Percentiles rank a stretch among this genome's conserved stretches.
These are phyloP conservation scores for Daedaleopsis nitida DNA, from an alignment of 768 basidiomycete genomes.

Conservation along the genomic window DNA sequence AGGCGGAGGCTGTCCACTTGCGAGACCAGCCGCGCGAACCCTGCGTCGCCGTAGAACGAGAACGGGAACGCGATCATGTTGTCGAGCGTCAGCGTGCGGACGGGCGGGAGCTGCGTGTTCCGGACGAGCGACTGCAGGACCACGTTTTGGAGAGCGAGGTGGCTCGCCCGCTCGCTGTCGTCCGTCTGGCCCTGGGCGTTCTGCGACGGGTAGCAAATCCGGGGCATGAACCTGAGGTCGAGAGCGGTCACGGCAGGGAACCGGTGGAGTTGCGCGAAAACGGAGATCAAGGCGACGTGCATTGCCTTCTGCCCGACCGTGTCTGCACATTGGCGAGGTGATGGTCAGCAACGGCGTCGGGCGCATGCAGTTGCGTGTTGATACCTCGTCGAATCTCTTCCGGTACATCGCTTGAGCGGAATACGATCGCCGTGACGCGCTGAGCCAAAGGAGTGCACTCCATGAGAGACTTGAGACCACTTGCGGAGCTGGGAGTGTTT, in stretches of 20 bases:
- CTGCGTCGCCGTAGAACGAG: slow-evolving; percentile 3
- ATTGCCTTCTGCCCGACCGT: neutral
- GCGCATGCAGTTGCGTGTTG: neutral
- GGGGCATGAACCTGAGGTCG: slow-evolving; percentile 14
- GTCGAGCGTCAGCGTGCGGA: slow-evolving; percentile 11
- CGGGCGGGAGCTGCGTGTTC: neutral
- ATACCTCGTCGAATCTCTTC: neutral
- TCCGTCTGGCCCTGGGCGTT: slow-evolving; percentile 6
- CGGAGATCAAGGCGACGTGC: neutral
- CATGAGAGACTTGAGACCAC: slow-evolving; percentile 5
- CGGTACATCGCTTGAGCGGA: slow-evolving; percentile 2
- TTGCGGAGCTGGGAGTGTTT: slow-evolving; percentile 4
- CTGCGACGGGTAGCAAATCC: neutral
- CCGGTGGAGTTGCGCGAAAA: slow-evolving; percentile 2
- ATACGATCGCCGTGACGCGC: slow-evolving; percentile 11
- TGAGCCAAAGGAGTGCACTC: slow-evolving; percentile 5
- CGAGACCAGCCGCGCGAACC: slow-evolving; percentile 10
- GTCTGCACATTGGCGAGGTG: neutral
- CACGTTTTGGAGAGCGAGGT: slow-evolving; percentile 9
- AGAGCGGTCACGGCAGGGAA: slow-evolving; percentile 5
- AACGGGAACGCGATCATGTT: slow-evolving; percentile 21
- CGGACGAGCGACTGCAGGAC: slow-evolving; percentile 11
- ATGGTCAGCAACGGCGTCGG: neutral
- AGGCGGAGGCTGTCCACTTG: slow-evolving; percentile 6
- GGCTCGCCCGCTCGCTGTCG: neutral